phyloP scores from a whole-genome alignment of 345 rosid genomes.

The Noccaea bulbosa region DNA sequence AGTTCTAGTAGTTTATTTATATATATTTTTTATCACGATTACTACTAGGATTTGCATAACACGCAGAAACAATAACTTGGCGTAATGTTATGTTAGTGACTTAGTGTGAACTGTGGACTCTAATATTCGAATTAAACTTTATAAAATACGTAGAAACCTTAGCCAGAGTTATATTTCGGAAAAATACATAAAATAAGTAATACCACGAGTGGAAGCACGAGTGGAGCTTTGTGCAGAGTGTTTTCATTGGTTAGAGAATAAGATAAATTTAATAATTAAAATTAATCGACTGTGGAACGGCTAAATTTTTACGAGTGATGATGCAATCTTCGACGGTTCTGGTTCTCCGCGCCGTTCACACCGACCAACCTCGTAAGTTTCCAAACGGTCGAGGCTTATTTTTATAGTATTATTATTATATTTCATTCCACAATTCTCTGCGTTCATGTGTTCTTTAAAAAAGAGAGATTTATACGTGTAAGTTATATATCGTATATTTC shows the following conservation, averaged over 20 bases:
- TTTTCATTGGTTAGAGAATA: slow-evolving; percentile 30
- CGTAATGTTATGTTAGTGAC: neutral
- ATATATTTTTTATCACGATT: neutral
- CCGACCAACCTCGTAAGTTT: slow-evolving; percentile 46
- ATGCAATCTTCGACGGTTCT: slow-evolving; percentile 41
- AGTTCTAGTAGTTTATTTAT: too few relatives aligned
- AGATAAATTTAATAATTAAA: neutral
- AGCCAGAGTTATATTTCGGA: neutral
- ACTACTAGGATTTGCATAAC: neutral
- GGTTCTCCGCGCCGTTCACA: slow-evolving; percentile 47
- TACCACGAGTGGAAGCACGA: slow-evolving; percentile 34
- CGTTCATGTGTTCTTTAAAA: slow-evolving; percentile 10
- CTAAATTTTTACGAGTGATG: slow-evolving; percentile 31
- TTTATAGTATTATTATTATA: neutral
- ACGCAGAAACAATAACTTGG: neutral
- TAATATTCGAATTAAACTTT: neutral
- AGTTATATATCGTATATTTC: neutral
- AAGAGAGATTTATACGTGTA: neutral
- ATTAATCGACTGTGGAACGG: slow-evolving; percentile 13
- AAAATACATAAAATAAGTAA: neutral
- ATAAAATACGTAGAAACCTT: neutral
- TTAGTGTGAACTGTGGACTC: slow-evolving; percentile 28
- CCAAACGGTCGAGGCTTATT: slow-evolving; percentile 33
- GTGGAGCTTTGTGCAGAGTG: slow-evolving; percentile 44
- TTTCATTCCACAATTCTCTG: slow-evolving; percentile 18